Percentiles rank a stretch among this genome's conserved stretches.
phyloP scores from a whole-genome alignment of 2,329 filamentous ascomycete genomes.

The Aspergillus fischeri region DNA sequence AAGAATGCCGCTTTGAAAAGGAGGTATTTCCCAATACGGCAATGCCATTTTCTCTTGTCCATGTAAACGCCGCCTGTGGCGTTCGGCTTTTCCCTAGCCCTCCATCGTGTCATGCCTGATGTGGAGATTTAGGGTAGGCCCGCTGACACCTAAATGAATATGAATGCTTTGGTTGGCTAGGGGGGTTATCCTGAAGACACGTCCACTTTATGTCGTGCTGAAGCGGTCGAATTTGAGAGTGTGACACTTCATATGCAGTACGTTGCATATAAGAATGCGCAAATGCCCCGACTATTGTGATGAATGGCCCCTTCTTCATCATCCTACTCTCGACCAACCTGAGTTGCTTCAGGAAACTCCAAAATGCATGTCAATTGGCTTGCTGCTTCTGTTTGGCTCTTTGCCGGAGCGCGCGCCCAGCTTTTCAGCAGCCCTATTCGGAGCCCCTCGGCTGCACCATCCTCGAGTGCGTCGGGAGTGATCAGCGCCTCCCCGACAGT shows the following conservation, averaged over 20 bases:
- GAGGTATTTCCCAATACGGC: background rate
- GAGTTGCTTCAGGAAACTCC: background rate
- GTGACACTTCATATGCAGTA: background rate
- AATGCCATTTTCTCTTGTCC: background rate
- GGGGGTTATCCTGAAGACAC: background rate
- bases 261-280: background rate
- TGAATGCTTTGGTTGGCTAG: background rate
- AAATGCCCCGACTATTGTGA: background rate
- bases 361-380: background rate
- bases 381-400: background rate
- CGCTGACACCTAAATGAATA: background rate
- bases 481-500: background rate
- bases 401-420: background rate
- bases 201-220: background rate
- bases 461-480: background rate
- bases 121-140: background rate
- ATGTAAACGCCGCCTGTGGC: background rate
- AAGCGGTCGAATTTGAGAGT: background rate
- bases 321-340: background rate
- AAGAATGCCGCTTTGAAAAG: background rate
- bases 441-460: background rate
- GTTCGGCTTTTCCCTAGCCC: background rate
- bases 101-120: background rate
- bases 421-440: background rate
- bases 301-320: background rate